Percentiles rank a stretch among this genome's conserved stretches.
These are phyloP conservation scores for Annulohypoxylon bovei DNA, from an alignment of 495 filamentous ascomycete genomes.

Conservation along the genomic window DNA sequence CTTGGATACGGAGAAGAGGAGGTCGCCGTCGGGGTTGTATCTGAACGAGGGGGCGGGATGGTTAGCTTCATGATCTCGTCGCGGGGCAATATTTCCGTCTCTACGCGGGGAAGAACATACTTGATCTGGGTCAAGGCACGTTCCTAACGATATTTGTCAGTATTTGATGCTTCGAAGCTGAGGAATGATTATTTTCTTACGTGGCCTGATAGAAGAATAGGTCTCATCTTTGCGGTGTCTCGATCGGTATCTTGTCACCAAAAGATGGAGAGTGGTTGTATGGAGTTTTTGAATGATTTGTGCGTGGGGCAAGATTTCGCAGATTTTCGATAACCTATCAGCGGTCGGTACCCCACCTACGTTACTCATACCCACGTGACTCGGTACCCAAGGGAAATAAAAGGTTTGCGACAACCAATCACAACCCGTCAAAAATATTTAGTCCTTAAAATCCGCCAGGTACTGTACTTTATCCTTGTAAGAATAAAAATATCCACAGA, in stretches of 20 bases:
- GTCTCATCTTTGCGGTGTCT: conserved; percentile 75
- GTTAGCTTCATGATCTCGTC: conserved; percentile 31
- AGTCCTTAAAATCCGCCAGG: background rate
- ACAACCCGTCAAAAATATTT: background rate
- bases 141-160: conserved; percentile 64
- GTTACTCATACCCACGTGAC: conserved; percentile 34
- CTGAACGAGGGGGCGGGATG: conserved; percentile 49
- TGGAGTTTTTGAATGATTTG: conserved; percentile 50
- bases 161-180: conserved; percentile 28
- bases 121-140: conserved; percentile 98
- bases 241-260: conserved; percentile 32
- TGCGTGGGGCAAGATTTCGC: conserved; percentile 44
- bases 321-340: conserved; percentile 42
- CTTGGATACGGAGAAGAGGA: conserved; percentile 96
- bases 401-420: background rate
- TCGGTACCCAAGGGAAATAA: background rate
- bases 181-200: conserved; percentile 58
- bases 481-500: conserved; percentile 2
- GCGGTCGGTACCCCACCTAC: conserved; percentile 29
- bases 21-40: conserved; percentile 95
- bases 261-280: conserved; percentile 36
- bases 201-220: conserved; percentile 94
- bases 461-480: conserved; percentile 9
- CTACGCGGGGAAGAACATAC: conserved; percentile 55
- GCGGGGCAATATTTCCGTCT: conserved; percentile 35